phyloP scores from a whole-genome alignment of 305 asterid genomes.

The Fraxinus angustifolia region DNA sequence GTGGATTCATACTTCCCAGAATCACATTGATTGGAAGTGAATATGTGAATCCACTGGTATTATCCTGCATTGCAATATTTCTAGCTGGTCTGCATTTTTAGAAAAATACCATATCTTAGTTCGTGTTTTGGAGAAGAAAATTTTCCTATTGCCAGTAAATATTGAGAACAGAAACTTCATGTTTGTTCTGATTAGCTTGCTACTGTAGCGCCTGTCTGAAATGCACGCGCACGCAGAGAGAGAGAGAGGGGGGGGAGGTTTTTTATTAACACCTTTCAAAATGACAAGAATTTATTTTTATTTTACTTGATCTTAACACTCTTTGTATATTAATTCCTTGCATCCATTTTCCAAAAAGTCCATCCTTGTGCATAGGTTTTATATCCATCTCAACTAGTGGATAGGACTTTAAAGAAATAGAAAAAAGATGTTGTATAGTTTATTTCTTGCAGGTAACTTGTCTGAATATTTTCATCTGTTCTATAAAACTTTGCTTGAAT shows the following conservation, averaged over 20 bases:
- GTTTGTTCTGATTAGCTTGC: background rate
- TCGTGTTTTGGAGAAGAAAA: background rate
- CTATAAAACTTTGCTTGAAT: slow-evolving; percentile 14
- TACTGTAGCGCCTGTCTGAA: background rate
- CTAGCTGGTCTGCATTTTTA: background rate
- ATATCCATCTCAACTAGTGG: background rate
- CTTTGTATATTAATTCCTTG: background rate
- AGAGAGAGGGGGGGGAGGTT: background rate
- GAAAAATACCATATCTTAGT: background rate
- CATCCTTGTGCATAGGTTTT: background rate
- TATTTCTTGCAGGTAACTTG: slow-evolving; percentile 21
- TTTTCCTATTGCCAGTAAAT: background rate
- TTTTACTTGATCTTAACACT: background rate
- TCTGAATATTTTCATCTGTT: slow-evolving; percentile 5
- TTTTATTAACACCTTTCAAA: background rate
- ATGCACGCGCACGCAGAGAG: background rate
- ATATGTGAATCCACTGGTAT: background rate
- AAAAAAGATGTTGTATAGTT: slow-evolving; percentile 12
- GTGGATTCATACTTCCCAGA: background rate
- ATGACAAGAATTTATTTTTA: background rate
- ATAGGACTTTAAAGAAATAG: background rate
- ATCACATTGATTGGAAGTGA: background rate
- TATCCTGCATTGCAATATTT: background rate
- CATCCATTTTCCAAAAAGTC: background rate
- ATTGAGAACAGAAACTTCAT: background rate